Evolutionary conservation across 805 yeast genomes (phyloP).

Genomic region (Schizosaccharomyces cryophilus): DNA sequence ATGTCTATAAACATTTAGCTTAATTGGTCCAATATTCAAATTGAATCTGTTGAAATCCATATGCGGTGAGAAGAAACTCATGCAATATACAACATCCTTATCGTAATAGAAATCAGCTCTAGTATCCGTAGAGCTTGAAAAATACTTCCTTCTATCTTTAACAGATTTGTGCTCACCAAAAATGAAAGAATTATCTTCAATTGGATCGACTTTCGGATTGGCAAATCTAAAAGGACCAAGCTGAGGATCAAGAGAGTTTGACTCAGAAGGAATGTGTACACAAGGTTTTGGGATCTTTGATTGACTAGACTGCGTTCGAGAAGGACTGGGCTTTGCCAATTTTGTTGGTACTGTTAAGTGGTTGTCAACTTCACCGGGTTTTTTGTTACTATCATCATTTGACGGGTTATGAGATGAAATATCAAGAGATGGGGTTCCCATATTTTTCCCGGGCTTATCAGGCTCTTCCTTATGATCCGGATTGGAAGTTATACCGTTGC

Average conservation of each 20-base stretch:
- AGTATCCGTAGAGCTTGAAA: background rate
- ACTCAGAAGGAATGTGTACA: background rate
- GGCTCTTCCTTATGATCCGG: too few species aligned
- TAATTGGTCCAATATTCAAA: background rate
- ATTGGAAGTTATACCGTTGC: too few species aligned
- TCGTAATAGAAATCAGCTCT: background rate
- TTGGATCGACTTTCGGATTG: conserved; percentile 3
- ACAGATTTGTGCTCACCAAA: conserved; percentile 1
- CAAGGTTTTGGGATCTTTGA: background rate
- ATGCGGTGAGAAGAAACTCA: conserved; percentile 3
- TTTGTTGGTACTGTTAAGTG: too few species aligned
- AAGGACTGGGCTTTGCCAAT: background rate
- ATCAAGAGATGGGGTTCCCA: too few species aligned
- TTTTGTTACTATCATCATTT: background rate
- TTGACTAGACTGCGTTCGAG: background rate
- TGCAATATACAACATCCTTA: conserved; percentile 2
- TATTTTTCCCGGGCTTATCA: too few species aligned
- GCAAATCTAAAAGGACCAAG: conserved; percentile 2
- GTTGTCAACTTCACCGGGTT: background rate
- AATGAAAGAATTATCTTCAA: conserved; percentile 1
- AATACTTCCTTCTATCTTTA: conserved; percentile 2
- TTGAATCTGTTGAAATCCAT: conserved; percentile 2
- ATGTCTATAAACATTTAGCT: background rate
- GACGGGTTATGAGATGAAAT: too few species aligned
- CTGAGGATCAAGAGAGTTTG: background rate